Conservation (phyloP, 305 asterid genomes). For the Fraxinus sp. region DNA sequence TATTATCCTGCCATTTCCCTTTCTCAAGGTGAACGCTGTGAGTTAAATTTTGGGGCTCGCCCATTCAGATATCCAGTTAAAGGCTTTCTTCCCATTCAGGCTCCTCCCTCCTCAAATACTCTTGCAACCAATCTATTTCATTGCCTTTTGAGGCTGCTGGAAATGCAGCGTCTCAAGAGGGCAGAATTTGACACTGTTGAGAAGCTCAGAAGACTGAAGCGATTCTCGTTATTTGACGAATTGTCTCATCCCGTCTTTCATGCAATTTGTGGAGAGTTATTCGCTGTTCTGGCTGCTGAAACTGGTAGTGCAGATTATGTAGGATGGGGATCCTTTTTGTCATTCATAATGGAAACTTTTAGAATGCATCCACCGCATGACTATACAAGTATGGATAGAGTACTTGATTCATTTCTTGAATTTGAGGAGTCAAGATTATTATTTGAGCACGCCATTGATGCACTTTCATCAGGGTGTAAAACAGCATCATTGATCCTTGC, state of each 20-base stretch:
- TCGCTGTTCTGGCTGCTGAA: slow-evolving; percentile 50
- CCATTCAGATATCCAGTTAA: slow-evolving; percentile 82
- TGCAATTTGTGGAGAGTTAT: slow-evolving; percentile 68
- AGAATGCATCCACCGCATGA: slow-evolving; percentile 78
- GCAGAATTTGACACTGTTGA: slow-evolving; percentile 61
- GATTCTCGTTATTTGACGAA: slow-evolving; percentile 76
- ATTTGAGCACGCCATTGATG: slow-evolving; percentile 61
- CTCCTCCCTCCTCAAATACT: slow-evolving; percentile 54
- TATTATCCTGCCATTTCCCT: slow-evolving; percentile 93
- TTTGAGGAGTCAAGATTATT: slow-evolving; percentile 59
- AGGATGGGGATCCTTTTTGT: slow-evolving; percentile 72
- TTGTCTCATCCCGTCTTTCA: slow-evolving; percentile 63
- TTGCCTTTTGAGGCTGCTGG: slow-evolving; percentile 75
- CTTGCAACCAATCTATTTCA: slow-evolving; percentile 53
- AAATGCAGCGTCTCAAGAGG: slow-evolving; percentile 54
- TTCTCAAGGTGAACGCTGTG: slow-evolving; percentile 95
- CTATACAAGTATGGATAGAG: slow-evolving; percentile 60
- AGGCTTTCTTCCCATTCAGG: slow-evolving; percentile 74
- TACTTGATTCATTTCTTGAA: slow-evolving; percentile 70
- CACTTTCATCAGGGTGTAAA: slow-evolving; percentile 80
- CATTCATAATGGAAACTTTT: slow-evolving; percentile 71
- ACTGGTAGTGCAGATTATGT: slow-evolving; percentile 54
- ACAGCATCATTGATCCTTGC: slow-evolving; percentile 66
- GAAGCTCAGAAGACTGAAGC: slow-evolving; percentile 70
- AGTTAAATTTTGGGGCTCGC: slow-evolving; percentile 78